A percentile compares a stretch with the other conserved stretches of the same genome.
Conservation (phyloP, 441 rosid genomes). For the Codiaeum variegatum region DNA sequence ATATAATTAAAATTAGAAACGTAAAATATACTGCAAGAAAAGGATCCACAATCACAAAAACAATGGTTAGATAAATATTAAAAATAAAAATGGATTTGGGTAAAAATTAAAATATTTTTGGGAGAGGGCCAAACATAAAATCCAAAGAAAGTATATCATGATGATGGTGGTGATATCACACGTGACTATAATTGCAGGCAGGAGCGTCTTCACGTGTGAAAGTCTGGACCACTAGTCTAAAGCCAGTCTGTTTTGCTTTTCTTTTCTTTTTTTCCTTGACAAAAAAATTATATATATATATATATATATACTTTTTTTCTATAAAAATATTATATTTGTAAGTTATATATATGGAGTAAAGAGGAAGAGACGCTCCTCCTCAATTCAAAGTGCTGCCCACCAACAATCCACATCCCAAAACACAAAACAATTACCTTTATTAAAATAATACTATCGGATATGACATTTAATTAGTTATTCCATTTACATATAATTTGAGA, state of each 20-base stretch:
- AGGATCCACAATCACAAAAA: neutral
- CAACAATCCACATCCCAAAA: neutral
- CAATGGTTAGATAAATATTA: too few species aligned
- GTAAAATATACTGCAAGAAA: too few species aligned
- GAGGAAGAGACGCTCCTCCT: slow-evolving; percentile 49
- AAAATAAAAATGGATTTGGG: neutral
- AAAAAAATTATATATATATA: too few species aligned
- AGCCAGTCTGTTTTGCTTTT: neutral
- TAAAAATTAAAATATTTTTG: neutral
- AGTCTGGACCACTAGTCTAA: slow-evolving; percentile 53
- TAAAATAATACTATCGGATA: neutral
- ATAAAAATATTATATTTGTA: too few species aligned
- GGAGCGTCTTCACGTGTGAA: slow-evolving; percentile 84
- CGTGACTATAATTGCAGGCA: slow-evolving; percentile 53
- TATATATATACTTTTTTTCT: too few species aligned
- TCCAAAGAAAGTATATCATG: slow-evolving; percentile 30
- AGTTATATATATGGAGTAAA: neutral
- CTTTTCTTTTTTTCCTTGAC: too few species aligned
- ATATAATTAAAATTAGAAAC: too few species aligned
- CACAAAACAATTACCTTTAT: neutral
- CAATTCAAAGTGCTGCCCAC: slow-evolving; percentile 28
- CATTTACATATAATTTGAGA: neutral
- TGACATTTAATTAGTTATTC: neutral
- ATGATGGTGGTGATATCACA: slow-evolving; percentile 45
- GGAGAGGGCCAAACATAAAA: slow-evolving; percentile 5